A percentile compares a stretch with the other conserved stretches of the same genome.
These are phyloP conservation scores for Tricholoma bakamatsutake DNA, from an alignment of 768 basidiomycete species.

Conservation along the genomic window DNA sequence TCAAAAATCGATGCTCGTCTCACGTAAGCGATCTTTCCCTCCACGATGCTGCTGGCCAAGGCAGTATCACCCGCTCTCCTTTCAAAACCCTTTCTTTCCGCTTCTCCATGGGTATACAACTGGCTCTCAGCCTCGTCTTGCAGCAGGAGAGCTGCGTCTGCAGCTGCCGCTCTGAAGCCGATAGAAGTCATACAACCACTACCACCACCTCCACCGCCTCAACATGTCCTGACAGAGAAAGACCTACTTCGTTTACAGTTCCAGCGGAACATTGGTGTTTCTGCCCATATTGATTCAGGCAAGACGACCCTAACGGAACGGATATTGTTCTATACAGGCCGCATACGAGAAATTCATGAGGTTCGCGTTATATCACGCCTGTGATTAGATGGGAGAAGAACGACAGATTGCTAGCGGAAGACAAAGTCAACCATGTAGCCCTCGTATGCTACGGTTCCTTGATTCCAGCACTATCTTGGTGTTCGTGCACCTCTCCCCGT, in stretches of 20 bases:
- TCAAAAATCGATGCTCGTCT: too few relatives aligned
- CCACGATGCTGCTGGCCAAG: conserved; percentile 16
- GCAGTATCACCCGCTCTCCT: conserved; percentile 12
- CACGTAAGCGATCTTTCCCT: too few relatives aligned
- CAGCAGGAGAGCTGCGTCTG: conserved; percentile 35
- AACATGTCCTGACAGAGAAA: conserved; percentile 48
- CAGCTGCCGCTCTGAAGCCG: conserved; percentile 37
- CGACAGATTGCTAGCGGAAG: conserved; percentile 2
- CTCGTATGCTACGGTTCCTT: not conserved
- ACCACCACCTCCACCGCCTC: conserved; percentile 23
- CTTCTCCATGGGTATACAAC: conserved; percentile 2
- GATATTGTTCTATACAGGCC: conserved; percentile 92
- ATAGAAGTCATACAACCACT: conserved; percentile 18
- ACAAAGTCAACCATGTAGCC: conserved; percentile 1
- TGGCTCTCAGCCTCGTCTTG: conserved; percentile 1
- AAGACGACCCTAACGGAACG: conserved; percentile 98
- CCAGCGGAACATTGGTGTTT: conserved; percentile 95
- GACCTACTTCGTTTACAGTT: conserved; percentile 63
- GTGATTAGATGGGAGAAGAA: conserved; percentile 10
- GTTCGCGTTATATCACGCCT: conserved; percentile 39
- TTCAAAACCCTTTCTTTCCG: conserved; percentile 4
- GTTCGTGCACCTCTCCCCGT: conserved; percentile 12
- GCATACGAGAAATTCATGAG: conserved; percentile 95
- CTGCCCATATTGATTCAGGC: conserved; percentile 93
- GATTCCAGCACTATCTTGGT: conserved; percentile 3